These are phyloP conservation scores for Boletellus emodensis DNA, from an alignment of 768 basidiomycete genomes.

Conservation along the genomic window DNA sequence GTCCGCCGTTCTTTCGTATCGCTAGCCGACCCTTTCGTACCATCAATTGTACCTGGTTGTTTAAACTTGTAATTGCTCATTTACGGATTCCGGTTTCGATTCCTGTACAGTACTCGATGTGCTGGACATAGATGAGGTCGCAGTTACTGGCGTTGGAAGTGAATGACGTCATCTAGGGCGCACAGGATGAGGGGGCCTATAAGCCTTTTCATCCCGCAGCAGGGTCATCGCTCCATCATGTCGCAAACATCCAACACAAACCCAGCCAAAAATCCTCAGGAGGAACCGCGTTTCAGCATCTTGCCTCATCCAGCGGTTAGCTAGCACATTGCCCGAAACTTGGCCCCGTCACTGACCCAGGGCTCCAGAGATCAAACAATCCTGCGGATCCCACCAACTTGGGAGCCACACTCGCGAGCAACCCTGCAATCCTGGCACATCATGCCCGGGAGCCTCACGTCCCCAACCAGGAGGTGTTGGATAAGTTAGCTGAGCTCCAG, in stretches of 20 bases:
- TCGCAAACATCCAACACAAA: conserved; percentile 11
- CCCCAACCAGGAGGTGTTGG: conserved; percentile 41
- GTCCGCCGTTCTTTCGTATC: conserved; percentile 7
- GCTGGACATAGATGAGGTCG: no score
- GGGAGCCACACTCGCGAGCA: conserved; percentile 35
- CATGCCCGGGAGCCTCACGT: conserved; percentile 51
- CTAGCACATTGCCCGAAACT: background rate
- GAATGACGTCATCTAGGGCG: conserved; percentile 16
- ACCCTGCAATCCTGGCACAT: conserved; percentile 42
- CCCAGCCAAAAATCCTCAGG: background rate
- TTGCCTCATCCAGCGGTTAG: conserved; percentile 62
- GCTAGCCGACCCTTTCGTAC: conserved; percentile 3
- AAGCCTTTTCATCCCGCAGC: background rate
- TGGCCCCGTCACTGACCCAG: background rate
- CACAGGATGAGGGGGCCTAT: background rate
- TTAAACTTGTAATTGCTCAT: conserved; percentile 9
- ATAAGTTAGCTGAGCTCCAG: conserved; percentile 43
- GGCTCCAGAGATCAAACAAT: conserved; percentile 53
- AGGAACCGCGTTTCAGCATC: conserved; percentile 46
- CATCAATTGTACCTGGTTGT: background rate
- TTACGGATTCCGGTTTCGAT: background rate
- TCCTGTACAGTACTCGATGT: background rate
- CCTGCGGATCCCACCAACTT: conserved; percentile 45
- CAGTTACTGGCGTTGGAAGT: no score
- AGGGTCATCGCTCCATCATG: conserved; percentile 8